Conservation (phyloP, 768 basidiomycete genomes). For the Tricholoma sp. region DNA sequence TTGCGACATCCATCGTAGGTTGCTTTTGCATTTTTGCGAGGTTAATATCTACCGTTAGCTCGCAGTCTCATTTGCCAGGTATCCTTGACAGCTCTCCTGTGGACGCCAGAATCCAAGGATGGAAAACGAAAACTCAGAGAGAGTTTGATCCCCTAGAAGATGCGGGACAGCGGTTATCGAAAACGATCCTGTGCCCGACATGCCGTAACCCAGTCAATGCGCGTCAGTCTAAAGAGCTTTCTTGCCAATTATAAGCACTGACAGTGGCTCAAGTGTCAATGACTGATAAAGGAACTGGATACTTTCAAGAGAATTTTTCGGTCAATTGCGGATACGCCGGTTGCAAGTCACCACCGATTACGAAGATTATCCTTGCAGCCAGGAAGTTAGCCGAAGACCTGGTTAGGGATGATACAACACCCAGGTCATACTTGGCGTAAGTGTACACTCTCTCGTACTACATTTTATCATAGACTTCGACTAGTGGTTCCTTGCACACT, state of each 20-base stretch:
- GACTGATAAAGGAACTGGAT: conserved; percentile 13
- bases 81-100: neutral
- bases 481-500: conserved; percentile 8
- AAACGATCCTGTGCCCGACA: neutral
- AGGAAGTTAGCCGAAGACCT: conserved; percentile 14
- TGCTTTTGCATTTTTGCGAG: too few relatives aligned
- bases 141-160: neutral
- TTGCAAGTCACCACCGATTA: neutral
- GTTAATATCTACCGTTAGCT: too few relatives aligned
- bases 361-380: neutral
- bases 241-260: neutral
- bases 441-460: too few relatives aligned
- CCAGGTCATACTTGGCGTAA: conserved; percentile 1
- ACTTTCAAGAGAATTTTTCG: conserved; percentile 9
- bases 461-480: too few relatives aligned
- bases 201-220: conserved; percentile 10
- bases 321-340: conserved; percentile 7
- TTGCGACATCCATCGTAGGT: conserved; percentile 2
- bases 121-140: neutral
- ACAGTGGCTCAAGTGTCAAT: conserved; percentile 25
- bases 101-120: conserved; percentile 17
- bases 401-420: conserved; percentile 2
- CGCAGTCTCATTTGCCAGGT: neutral
- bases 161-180: neutral
- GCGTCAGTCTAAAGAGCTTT: conserved; percentile 18